phyloP scores from a whole-genome alignment of 139 green algal species.

The Picochlorum sp. region DNA sequence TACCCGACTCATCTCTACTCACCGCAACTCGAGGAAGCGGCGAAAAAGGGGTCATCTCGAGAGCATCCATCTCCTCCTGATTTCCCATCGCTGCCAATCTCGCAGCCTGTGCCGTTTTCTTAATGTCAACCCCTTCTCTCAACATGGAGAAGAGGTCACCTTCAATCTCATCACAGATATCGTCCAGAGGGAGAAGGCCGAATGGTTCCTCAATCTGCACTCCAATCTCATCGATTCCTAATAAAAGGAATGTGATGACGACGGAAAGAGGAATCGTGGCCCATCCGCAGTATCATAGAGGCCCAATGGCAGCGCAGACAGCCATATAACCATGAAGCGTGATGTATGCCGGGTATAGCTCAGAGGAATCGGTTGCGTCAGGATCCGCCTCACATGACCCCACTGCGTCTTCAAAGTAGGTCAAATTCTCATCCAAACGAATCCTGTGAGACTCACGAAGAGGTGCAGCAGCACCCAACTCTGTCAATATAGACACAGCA shows the following conservation, averaged over 20 bases:
- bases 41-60: too few species aligned
- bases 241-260: constrained; percentile 61
- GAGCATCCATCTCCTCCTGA: too few species aligned
- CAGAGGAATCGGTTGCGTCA: constrained; percentile 70
- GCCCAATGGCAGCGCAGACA: constrained; percentile 3
- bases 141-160: constrained; percentile 11
- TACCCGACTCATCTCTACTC: too few species aligned
- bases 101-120: not conserved
- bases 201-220: constrained; percentile 57
- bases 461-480: not conserved
- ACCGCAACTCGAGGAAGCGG: too few species aligned
- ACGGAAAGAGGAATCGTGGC: constrained; percentile 39
- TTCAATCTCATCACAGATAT: constrained; percentile 24
- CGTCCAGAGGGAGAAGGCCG: constrained; percentile 35
- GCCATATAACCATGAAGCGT: constrained; percentile 65
- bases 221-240: constrained; percentile 80
- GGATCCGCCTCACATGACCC: constrained; percentile 63
- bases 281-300: constrained; percentile 63
- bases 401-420: constrained; percentile 57
- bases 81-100: too few species aligned
- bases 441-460: constrained; percentile 13
- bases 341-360: constrained; percentile 67
- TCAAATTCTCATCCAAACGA: constrained; percentile 50
- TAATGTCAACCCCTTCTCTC: constrained; percentile 1
- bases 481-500: constrained; percentile 24